Conservation (phyloP, 2,329 filamentous ascomycete species). For the Daldinia eschscholtzii region DNA sequence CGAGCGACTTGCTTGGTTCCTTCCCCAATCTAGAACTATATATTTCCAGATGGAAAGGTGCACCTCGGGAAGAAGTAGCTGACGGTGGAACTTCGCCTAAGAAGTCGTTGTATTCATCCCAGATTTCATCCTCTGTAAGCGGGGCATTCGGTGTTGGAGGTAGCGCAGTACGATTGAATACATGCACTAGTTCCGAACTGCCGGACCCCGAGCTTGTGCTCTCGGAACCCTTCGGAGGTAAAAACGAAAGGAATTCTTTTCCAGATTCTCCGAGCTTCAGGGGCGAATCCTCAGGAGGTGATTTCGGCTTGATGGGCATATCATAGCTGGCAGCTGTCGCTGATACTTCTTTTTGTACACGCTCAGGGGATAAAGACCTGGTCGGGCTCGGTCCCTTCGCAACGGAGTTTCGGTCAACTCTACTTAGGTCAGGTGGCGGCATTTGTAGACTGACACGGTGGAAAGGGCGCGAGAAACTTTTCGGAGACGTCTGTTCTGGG, state of each 20-base stretch:
- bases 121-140: slow-evolving; percentile 85
- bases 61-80: slow-evolving; percentile 67
- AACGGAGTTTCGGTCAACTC: slow-evolving; percentile 57
- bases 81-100: slow-evolving; percentile 74
- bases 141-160: slow-evolving; percentile 72
- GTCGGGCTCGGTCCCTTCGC: slow-evolving; percentile 63
- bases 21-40: slow-evolving; percentile 57
- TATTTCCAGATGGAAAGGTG: slow-evolving; percentile 68
- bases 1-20: slow-evolving; percentile 55
- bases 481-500: slow-evolving; percentile 74
- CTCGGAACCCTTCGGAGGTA: slow-evolving; percentile 78
- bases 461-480: slow-evolving; percentile 90
- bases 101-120: slow-evolving; percentile 94
- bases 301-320: slow-evolving; percentile 51
- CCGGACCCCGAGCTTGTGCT: slow-evolving; percentile 71
- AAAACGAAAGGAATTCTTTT: slow-evolving; percentile 80
- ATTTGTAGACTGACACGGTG: slow-evolving; percentile 65
- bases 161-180: slow-evolving; percentile 73
- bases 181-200: slow-evolving; percentile 73
- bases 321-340: slow-evolving; percentile 52
- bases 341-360: slow-evolving; percentile 54
- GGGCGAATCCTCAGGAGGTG: slow-evolving; percentile 49
- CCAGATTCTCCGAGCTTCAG: slow-evolving; percentile 51
- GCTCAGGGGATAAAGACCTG: slow-evolving; percentile 57
- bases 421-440: slow-evolving; percentile 48